Evolutionary conservation across 129 eudicot genomes (phyloP), one percentile per base, ranked within the genome.

Genomic region (Oenanthe sinensis): DNA sequence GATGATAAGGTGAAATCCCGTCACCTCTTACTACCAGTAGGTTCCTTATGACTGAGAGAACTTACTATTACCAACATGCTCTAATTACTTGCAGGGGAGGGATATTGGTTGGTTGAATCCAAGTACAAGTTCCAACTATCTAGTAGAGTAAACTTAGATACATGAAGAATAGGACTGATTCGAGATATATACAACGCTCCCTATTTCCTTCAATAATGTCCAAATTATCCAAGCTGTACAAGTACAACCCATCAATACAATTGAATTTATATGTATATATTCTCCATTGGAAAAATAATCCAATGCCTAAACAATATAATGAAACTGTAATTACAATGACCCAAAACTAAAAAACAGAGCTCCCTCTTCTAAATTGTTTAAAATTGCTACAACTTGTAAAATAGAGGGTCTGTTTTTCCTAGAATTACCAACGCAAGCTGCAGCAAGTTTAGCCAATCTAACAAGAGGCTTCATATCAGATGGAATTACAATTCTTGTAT

Each of bases 401-500:
- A 88, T 89, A 20, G 86, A 85, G 76, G 97, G 97, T 85, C 98
- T 82, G 80, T 82, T 89, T 68, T 77, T 85, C 77, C 98, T 87
- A 45, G 89, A 86, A 82, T 94, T 94, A 12, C 92, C 91, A 50
- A 94, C 96, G 84, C 98, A 94, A 78, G 96, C 97, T 79, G 83
- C 84, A 68, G 97, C 97, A 77, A 94, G 96, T 83, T 88, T 94
- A 52, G 92, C 90, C 85, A 91, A 87, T 83, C 97, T 89, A 78
- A 87, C 87, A 73, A 91, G 87, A 26, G 93, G 96, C 82, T 88
- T 87, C 78, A 87, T 48, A 77, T 91, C 88, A 78, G n/a, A 39
- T 4, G 98, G 98, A 44, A 85, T 77, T 20, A 74, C 83, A 73
- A 94, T 84, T 78, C 91, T 91, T 39, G 86, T 85, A 77, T 94